Evolutionary conservation across 257 asterid genomes (phyloP).

Genomic region (Parsonsia alboflavescens): DNA sequence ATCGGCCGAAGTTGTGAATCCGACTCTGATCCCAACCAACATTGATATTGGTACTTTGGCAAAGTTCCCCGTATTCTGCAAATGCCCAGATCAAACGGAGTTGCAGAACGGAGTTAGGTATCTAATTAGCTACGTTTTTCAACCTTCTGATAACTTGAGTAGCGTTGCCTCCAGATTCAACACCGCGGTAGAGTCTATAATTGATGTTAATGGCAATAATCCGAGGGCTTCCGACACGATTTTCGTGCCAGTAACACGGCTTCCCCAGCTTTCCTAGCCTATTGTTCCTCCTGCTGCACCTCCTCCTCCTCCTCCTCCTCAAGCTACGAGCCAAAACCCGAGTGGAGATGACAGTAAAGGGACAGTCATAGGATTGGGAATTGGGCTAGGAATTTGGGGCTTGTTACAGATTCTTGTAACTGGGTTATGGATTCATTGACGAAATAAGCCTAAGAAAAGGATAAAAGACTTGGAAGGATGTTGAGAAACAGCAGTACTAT

Average conservation of each 20-base stretch:
- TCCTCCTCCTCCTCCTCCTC: conserved; percentile 6
- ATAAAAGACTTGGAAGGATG: conserved; percentile 28
- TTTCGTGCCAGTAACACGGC: conserved; percentile 64
- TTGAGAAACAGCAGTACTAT: conserved; percentile 29
- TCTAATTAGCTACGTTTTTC: conserved; percentile 66
- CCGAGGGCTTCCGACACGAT: conserved; percentile 39
- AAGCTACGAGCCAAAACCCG: neutral
- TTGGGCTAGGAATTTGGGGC: conserved; percentile 61
- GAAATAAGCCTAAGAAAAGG: conserved; percentile 25
- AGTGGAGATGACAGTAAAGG: conserved; percentile 36
- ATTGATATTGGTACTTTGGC: conserved; percentile 33
- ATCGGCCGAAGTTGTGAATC: conserved; percentile 68
- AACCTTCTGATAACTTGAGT: conserved; percentile 46
- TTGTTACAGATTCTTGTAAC: conserved; percentile 31
- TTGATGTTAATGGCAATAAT: conserved; percentile 44
- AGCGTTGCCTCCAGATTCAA: conserved; percentile 52
- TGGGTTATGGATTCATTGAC: conserved; percentile 44
- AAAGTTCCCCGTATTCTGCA: conserved; percentile 73
- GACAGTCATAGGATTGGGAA: conserved; percentile 50
- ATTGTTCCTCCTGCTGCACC: conserved; percentile 15
- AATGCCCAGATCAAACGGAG: conserved; percentile 53
- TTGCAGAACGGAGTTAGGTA: conserved; percentile 29
- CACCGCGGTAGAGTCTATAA: conserved; percentile 35
- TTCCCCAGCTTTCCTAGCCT: conserved; percentile 62
- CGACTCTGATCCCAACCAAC: conserved; percentile 32